Conservation (phyloP, 129 eudicot species). For the Pseudognaphalium luteoalbum region DNA sequence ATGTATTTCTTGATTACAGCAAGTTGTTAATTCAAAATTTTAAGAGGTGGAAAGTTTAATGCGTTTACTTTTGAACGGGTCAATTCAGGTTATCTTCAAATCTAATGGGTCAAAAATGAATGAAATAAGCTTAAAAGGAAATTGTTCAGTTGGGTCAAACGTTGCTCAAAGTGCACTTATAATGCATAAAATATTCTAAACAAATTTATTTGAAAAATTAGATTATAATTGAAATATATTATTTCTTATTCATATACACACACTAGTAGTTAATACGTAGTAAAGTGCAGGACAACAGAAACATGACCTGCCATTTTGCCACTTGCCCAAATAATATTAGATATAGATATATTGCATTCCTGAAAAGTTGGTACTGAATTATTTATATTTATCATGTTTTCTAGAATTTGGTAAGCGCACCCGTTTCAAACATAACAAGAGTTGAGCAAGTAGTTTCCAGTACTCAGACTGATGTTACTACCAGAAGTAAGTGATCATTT, state of each 20-base stretch:
- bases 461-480: conserved; percentile 27
- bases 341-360: background rate
- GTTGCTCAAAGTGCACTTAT: background rate
- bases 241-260: no score
- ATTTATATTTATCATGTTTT: conserved; percentile 1
- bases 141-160: background rate
- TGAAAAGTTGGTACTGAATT: conserved; percentile 5
- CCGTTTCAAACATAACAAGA: conserved; percentile 25
- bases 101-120: background rate
- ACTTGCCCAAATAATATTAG: background rate
- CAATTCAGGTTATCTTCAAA: background rate
- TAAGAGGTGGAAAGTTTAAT: background rate
- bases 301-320: background rate
- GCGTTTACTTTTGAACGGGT: background rate
- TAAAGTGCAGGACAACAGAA: no score
- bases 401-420: conserved; percentile 40
- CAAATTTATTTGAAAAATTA: background rate
- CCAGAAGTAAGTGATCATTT: conserved; percentile 53
- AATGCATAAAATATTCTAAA: background rate
- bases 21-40: background rate
- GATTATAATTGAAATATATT: background rate
- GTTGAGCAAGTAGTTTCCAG: conserved; percentile 29
- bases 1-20: conserved; percentile 21
- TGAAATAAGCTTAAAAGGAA: no score
- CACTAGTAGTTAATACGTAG: no score